A percentile compares a stretch with the other conserved stretches of the same genome.
Conservation (phyloP, 768 basidiomycete genomes). For the Suillus clintonianus region DNA sequence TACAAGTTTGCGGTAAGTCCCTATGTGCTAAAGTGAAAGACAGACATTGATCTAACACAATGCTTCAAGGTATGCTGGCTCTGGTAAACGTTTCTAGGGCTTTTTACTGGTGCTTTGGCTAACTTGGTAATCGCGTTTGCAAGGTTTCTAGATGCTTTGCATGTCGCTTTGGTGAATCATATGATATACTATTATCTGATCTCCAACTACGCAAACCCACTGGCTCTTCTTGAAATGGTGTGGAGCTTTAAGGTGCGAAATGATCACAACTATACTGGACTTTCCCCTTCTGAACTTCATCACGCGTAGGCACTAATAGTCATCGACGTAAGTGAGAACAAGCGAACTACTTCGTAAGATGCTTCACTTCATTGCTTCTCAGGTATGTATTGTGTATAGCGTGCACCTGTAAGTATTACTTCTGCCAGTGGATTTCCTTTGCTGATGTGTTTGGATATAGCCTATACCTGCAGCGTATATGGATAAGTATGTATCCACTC, state of each 20-base stretch:
- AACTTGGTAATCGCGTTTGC: slow-evolving; percentile 1
- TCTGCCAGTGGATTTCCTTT: background rate
- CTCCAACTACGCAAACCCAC: slow-evolving; percentile 50
- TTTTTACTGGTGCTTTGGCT: slow-evolving; percentile 16
- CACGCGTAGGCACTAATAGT: background rate
- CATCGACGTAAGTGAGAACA: background rate
- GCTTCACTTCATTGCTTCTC: background rate
- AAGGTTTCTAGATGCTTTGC: slow-evolving; percentile 59
- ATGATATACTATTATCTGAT: slow-evolving; percentile 62
- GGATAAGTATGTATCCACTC: background rate
- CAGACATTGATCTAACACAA: background rate
- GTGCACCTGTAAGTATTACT: background rate
- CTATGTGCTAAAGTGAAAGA: background rate
- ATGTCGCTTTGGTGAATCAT: slow-evolving; percentile 52
- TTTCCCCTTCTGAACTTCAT: background rate
- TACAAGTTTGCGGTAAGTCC: slow-evolving; percentile 39
- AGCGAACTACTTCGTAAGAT: background rate
- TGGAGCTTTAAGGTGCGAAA: slow-evolving; percentile 42
- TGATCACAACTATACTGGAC: background rate
- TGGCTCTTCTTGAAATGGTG: slow-evolving; percentile 43
- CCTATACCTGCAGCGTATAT: background rate
- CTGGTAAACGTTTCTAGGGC: slow-evolving; percentile 17
- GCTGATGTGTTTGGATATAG: background rate
- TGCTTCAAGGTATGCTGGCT: slow-evolving; percentile 40
- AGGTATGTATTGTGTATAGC: background rate